Evolutionary conservation across 2,329 filamentous ascomycete genomes (phyloP).

Genomic region (Chrysosporium keratinophilum): DNA sequence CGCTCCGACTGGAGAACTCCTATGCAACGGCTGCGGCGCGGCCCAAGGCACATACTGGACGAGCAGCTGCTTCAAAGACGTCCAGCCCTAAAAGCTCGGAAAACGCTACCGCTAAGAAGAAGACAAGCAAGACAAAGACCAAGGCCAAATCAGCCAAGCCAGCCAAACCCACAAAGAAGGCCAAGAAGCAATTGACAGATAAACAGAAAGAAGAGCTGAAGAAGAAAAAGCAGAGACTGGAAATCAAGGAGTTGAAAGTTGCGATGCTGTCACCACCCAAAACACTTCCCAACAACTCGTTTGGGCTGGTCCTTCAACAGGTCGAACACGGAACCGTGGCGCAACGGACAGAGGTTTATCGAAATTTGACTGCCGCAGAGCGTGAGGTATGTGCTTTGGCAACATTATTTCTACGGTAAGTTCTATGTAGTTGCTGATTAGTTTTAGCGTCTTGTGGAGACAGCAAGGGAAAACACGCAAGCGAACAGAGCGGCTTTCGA

Average conservation of each 20-base stretch:
- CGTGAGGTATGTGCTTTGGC: slow-evolving; percentile 26
- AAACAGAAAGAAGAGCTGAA: slow-evolving; percentile 23
- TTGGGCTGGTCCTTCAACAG: slow-evolving; percentile 19
- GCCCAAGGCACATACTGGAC: slow-evolving; percentile 15
- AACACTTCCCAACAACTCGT: slow-evolving; percentile 21
- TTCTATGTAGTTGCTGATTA: neutral
- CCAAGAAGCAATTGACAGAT: slow-evolving; percentile 27
- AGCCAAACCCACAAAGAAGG: slow-evolving; percentile 18
- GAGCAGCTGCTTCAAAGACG: slow-evolving; percentile 16
- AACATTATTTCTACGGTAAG: neutral
- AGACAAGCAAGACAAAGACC: slow-evolving; percentile 18
- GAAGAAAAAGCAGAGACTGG: slow-evolving; percentile 14
- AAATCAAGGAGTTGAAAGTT: slow-evolving; percentile 24
- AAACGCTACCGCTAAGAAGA: slow-evolving; percentile 20
- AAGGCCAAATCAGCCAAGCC: slow-evolving; percentile 19
- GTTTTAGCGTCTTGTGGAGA: slow-evolving; percentile 44
- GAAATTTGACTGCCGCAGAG: slow-evolving; percentile 25
- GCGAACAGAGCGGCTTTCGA: slow-evolving; percentile 38
- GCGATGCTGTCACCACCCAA: slow-evolving; percentile 30
- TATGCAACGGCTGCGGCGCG: slow-evolving; percentile 27
- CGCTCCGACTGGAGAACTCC: slow-evolving; percentile 20
- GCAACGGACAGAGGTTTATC: slow-evolving; percentile 23
- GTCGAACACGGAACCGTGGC: slow-evolving; percentile 13
- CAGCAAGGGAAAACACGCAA: slow-evolving; percentile 39
- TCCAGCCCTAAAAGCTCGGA: slow-evolving; percentile 11